Evolutionary conservation across 176 grass and related monocot species (phyloP).

Genomic region (Bolboschoenus planiculmis): DNA sequence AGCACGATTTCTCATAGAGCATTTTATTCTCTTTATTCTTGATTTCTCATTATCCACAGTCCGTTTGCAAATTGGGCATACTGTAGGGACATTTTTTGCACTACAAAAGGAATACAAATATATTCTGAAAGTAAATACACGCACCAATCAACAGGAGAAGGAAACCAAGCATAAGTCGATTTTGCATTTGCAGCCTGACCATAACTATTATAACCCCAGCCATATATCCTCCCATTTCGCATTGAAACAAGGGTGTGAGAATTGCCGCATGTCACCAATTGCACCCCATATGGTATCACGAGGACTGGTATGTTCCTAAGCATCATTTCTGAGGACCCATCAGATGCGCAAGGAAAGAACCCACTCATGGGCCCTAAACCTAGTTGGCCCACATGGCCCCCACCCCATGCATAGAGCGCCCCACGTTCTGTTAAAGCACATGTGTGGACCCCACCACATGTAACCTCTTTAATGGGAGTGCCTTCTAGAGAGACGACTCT

Average conservation of each 20-base stretch:
- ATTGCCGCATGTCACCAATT: slow-evolving; percentile 73
- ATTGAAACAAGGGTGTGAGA: slow-evolving; percentile 83
- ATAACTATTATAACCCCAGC: slow-evolving; percentile 94
- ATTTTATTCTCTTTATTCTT: not conserved
- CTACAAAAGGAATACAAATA: not conserved
- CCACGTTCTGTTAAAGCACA: slow-evolving; percentile 71
- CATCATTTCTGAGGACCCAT: slow-evolving; percentile 42
- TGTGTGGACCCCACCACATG: slow-evolving; percentile 88
- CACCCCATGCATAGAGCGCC: slow-evolving; percentile 77
- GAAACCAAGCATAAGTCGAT: slow-evolving; percentile 74
- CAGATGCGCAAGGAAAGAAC: slow-evolving; percentile 51
- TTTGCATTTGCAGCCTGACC: slow-evolving; percentile 82
- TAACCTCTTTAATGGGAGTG: slow-evolving; percentile 45
- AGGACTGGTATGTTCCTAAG: slow-evolving; percentile 68
- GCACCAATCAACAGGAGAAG: slow-evolving; percentile 95
- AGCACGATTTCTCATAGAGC: not conserved
- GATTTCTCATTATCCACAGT: not conserved
- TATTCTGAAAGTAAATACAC: not conserved
- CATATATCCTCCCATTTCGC: slow-evolving; percentile 79
- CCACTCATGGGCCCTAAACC: slow-evolving; percentile 53
- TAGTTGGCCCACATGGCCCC: slow-evolving; percentile 68
- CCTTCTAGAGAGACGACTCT: slow-evolving; percentile 70
- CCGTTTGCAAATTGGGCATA: not conserved
- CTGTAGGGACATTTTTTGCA: not conserved
- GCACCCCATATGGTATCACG: slow-evolving; percentile 55